phyloP scores from a whole-genome alignment of 2,329 filamentous ascomycete species.

The Myriosclerotinia curreyana region DNA sequence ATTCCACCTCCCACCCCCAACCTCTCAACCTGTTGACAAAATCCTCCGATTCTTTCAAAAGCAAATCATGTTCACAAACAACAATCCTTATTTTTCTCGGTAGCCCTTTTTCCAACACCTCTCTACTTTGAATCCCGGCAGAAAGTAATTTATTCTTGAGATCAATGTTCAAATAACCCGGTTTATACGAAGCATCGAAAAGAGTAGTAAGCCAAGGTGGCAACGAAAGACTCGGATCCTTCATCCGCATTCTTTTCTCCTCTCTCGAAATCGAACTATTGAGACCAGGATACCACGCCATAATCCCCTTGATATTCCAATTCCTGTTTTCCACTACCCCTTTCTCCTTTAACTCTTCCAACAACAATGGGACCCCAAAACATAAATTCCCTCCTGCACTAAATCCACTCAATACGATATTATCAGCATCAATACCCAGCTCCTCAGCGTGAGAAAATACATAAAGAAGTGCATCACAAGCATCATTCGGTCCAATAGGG shows the following conservation, averaged over 20 bases:
- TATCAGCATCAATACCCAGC: slow-evolving; percentile 26
- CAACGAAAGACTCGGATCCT: neutral
- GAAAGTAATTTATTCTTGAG: slow-evolving; percentile 5
- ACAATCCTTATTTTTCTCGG: slow-evolving; percentile 29
- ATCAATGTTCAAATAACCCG: slow-evolving; percentile 24
- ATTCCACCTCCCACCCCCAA: slow-evolving; percentile 30
- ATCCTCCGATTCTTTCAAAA: slow-evolving; percentile 29
- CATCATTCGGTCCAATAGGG: slow-evolving; percentile 45
- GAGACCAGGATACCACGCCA: slow-evolving; percentile 19
- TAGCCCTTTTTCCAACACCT: slow-evolving; percentile 27
- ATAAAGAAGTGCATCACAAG: slow-evolving; percentile 47
- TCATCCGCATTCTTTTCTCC: slow-evolving; percentile 20
- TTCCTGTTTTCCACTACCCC: neutral
- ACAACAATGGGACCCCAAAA: slow-evolving; percentile 23
- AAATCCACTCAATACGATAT: slow-evolving; percentile 47
- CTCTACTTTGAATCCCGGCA: slow-evolving; percentile 27
- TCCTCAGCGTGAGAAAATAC: slow-evolving; percentile 28
- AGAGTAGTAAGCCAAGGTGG: slow-evolving; percentile 14
- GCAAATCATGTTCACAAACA: slow-evolving; percentile 31
- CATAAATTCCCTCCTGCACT: slow-evolving; percentile 44
- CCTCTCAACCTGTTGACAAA: slow-evolving; percentile 29
- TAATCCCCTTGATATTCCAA: slow-evolving; percentile 6
- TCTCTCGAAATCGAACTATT: slow-evolving; percentile 21
- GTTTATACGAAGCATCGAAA: slow-evolving; percentile 28
- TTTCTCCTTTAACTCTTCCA: slow-evolving; percentile 21